Conservation (phyloP, 495 filamentous ascomycete species). For the Neurospora intermedia region DNA sequence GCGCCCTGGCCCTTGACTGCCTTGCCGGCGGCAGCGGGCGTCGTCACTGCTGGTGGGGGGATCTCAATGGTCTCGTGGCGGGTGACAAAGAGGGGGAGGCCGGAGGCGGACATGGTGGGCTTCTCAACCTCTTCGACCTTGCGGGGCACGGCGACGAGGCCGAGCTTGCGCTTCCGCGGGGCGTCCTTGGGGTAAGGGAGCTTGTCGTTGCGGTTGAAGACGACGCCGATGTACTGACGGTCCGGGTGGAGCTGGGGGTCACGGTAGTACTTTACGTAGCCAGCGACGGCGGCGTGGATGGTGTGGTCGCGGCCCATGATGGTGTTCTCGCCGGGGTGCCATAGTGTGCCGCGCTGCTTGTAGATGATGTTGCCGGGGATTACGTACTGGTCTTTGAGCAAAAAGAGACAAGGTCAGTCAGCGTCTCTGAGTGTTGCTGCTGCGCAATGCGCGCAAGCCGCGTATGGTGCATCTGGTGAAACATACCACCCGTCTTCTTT, state of each 20-base stretch:
- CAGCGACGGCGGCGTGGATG: conserved; percentile 72
- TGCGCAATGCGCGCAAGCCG: neutral
- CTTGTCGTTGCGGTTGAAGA: conserved; percentile 59
- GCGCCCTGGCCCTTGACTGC: neutral
- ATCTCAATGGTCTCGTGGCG: conserved; percentile 25
- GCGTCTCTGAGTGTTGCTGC: neutral
- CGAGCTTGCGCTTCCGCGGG: conserved; percentile 56
- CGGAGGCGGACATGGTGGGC: conserved; percentile 25
- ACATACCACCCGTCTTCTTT: conserved; percentile 75
- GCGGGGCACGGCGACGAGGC: conserved; percentile 45
- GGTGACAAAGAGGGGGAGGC: conserved; percentile 33
- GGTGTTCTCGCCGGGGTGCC: conserved; percentile 90
- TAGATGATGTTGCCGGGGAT: conserved; percentile 96
- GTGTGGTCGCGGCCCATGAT: conserved; percentile 95
- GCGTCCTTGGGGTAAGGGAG: conserved; percentile 68
- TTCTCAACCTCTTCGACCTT: conserved; percentile 10
- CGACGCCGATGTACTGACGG: conserved; percentile 85
- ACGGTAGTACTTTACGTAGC: conserved; percentile 93
- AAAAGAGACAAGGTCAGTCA: conserved; percentile 1
- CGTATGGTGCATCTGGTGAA: neutral
- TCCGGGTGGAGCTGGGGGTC: conserved; percentile 71
- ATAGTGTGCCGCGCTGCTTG: conserved; percentile 85
- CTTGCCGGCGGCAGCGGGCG: neutral
- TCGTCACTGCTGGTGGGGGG: neutral
- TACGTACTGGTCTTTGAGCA: conserved; percentile 64